Evolutionary conservation across 352 stramenopile genomes (phyloP).

Genomic region (Globisporangium cederbergense): DNA sequence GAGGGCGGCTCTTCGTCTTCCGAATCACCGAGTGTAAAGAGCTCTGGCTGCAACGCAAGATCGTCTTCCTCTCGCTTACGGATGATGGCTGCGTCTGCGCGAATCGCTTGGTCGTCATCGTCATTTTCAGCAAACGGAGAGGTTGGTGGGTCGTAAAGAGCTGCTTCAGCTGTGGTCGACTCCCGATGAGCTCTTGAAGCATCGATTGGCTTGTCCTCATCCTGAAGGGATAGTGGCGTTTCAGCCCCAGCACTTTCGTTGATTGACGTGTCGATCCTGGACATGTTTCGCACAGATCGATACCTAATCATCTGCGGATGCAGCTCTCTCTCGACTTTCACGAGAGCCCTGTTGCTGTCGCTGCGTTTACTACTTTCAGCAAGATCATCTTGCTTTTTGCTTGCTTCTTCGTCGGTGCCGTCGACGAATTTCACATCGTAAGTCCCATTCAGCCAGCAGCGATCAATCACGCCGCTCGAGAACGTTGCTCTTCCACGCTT

Average conservation of each 20-base stretch:
- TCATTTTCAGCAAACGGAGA: conserved; percentile 2
- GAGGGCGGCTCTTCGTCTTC: conserved; percentile 3
- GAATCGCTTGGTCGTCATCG: conserved; percentile 11
- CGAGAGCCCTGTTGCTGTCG: no score
- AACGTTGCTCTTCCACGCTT: conserved; percentile 5
- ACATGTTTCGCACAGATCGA: not conserved
- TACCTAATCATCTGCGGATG: conserved; percentile 2
- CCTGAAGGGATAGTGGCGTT: not conserved
- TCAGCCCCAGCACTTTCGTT: not conserved
- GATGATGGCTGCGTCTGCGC: conserved; percentile 12
- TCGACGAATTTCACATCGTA: conserved; percentile 20
- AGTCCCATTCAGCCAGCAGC: conserved; percentile 22
- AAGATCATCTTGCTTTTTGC: not conserved
- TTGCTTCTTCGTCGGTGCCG: no score
- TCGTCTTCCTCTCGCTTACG: conserved; percentile 1
- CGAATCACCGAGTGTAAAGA: not conserved
- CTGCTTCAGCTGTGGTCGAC: not conserved
- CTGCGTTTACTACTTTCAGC: no score
- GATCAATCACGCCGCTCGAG: conserved; percentile 16
- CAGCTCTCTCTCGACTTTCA: conserved; percentile 1
- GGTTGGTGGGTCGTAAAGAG: conserved; percentile 1
- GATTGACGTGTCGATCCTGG: not conserved
- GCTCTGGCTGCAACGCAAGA: not conserved
- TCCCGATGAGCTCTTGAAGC: not conserved
- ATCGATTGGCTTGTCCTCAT: not conserved